phyloP scores from a whole-genome alignment of 306 rosid genomes.

The Adenanthera pavonina region DNA sequence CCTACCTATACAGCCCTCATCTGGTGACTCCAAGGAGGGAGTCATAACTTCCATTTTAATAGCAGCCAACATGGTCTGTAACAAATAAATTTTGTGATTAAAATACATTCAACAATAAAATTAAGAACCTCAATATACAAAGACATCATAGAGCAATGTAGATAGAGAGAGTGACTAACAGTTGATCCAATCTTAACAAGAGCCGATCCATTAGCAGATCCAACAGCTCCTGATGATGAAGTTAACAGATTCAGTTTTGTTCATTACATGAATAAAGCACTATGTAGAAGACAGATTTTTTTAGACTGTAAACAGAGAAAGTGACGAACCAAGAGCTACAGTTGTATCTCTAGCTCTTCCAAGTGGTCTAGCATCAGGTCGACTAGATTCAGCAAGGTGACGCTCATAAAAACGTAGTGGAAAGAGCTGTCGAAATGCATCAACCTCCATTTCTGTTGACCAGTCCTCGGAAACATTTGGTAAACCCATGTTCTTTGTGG shows the following conservation, averaged over 20 bases:
- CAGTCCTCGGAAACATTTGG: slow-evolving; percentile 68
- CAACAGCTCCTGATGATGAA: slow-evolving; percentile 72
- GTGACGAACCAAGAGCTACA: slow-evolving; percentile 73
- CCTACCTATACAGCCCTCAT: slow-evolving; percentile 87
- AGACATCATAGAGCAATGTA: not conserved
- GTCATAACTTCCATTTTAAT: slow-evolving; percentile 93
- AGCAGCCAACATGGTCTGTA: slow-evolving; percentile 90
- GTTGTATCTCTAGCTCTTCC: slow-evolving; percentile 77
- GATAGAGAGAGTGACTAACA: slow-evolving; percentile 49
- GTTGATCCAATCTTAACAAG: slow-evolving; percentile 91
- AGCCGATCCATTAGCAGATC: slow-evolving; percentile 87
- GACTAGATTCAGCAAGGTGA: slow-evolving; percentile 78
- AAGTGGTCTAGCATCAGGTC: slow-evolving; percentile 85
- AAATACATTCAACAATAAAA: slow-evolving; percentile 24
- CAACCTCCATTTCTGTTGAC: slow-evolving; percentile 81
- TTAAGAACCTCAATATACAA: slow-evolving; percentile 22
- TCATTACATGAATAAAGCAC: slow-evolving; percentile 1
- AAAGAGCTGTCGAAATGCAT: slow-evolving; percentile 84
- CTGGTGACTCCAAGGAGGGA: slow-evolving; percentile 74
- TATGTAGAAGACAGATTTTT: not conserved
- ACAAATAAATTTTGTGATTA: slow-evolving; percentile 9
- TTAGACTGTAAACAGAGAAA: not conserved
- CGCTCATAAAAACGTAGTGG: slow-evolving; percentile 82
- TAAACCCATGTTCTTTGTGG: slow-evolving; percentile 53
- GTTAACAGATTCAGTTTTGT: slow-evolving; percentile 30